Percentiles rank a stretch among this genome's conserved stretches.
Conservation (phyloP, 805 yeast species). For the Deakozyma indianensis region DNA sequence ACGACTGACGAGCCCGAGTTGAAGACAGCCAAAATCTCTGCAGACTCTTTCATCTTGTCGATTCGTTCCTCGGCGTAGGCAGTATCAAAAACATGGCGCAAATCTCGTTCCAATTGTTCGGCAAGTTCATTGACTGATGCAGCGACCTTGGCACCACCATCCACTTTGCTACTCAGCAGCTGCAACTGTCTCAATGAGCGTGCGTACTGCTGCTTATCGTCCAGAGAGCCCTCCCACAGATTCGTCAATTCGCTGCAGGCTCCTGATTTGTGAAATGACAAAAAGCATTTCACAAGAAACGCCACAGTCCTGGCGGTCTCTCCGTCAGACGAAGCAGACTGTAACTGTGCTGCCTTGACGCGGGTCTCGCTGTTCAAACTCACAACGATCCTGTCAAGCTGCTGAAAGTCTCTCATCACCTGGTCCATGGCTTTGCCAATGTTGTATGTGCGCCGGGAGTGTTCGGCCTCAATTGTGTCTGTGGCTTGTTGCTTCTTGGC, state of each 20-base stretch:
- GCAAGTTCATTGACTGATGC: slow-evolving; percentile 53
- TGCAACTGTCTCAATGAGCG: slow-evolving; percentile 50
- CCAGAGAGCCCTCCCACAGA: slow-evolving; percentile 35
- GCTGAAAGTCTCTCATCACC: slow-evolving; percentile 22
- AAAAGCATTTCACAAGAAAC: slow-evolving; percentile 60
- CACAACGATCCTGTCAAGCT: slow-evolving; percentile 17
- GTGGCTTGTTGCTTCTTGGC: slow-evolving; percentile 42
- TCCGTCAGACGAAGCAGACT: slow-evolving; percentile 41
- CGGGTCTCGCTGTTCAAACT: slow-evolving; percentile 19
- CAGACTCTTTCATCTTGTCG: slow-evolving; percentile 55
- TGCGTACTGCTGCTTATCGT: slow-evolving; percentile 55
- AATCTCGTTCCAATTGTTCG: slow-evolving; percentile 56
- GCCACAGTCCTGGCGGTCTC: slow-evolving; percentile 62
- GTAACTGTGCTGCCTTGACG: slow-evolving; percentile 17
- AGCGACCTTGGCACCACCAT: slow-evolving; percentile 15
- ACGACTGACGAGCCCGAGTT: slow-evolving; percentile 78
- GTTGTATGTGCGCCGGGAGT: slow-evolving; percentile 49
- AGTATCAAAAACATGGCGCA: slow-evolving; percentile 54
- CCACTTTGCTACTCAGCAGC: slow-evolving; percentile 49
- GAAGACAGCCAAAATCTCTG: slow-evolving; percentile 60
- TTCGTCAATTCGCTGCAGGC: slow-evolving; percentile 39
- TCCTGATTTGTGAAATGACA: slow-evolving; percentile 53
- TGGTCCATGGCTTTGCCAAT: slow-evolving; percentile 33
- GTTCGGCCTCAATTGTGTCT: slow-evolving; percentile 45
- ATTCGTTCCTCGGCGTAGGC: slow-evolving; percentile 61